Evolutionary conservation across 352 stramenopile species (phyloP).

Genomic region (Phytophthora syringae): DNA sequence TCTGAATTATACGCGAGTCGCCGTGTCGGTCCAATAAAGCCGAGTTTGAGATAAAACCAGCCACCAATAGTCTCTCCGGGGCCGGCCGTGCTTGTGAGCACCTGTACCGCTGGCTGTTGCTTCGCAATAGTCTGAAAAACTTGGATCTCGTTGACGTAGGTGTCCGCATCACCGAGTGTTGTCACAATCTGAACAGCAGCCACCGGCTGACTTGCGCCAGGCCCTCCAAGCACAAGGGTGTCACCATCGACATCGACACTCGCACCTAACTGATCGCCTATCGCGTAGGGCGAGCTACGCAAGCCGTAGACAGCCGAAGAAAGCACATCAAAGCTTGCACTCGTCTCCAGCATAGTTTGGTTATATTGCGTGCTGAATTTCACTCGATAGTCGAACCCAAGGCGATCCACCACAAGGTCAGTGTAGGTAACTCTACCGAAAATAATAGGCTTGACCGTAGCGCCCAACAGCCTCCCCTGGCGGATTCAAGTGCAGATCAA

Average conservation of each 20-base stretch:
- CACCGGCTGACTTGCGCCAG: constrained; percentile 57
- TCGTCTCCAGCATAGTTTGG: constrained; percentile 51
- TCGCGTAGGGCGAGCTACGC: constrained; percentile 63
- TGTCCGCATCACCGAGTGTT: constrained; percentile 49
- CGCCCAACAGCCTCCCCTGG: constrained; percentile 59
- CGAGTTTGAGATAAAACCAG: constrained; percentile 76
- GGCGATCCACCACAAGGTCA: constrained; percentile 74
- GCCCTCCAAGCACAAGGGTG: constrained; percentile 74
- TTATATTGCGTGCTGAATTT: constrained; percentile 58
- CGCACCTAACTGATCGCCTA: constrained; percentile 57
- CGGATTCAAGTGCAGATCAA: constrained; percentile 82
- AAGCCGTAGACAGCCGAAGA: constrained; percentile 78
- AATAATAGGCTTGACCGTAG: constrained; percentile 50
- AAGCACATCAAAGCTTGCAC: constrained; percentile 66
- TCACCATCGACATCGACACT: constrained; percentile 76
- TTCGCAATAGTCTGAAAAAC: constrained; percentile 59
- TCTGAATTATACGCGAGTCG: constrained; percentile 77
- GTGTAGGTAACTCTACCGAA: constrained; percentile 70
- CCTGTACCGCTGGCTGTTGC: constrained; percentile 67
- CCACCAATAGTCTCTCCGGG: constrained; percentile 70
- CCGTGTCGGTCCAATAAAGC: constrained; percentile 58
- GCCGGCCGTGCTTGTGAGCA: constrained; percentile 72
- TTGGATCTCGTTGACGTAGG: constrained; percentile 79
- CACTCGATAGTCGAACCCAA: constrained; percentile 75
- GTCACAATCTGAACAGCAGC: constrained; percentile 81